phyloP scores from a whole-genome alignment of 129 eudicot species.

The Sambucus nigra region DNA sequence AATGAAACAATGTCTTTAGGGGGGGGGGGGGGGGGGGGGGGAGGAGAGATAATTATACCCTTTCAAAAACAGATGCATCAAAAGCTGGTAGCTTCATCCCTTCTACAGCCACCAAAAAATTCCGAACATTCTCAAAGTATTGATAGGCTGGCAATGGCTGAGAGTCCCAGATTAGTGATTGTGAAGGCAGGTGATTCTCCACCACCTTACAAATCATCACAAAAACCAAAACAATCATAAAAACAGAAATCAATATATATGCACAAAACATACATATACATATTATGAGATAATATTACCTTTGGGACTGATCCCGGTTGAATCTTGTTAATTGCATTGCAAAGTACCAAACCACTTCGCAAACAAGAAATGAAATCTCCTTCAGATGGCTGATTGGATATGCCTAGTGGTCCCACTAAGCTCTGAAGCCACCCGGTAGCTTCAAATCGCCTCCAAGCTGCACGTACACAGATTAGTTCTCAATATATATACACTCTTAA shows the following conservation, averaged over 20 bases:
- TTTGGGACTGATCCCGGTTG: constrained; percentile 84
- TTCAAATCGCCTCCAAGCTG: constrained; percentile 76
- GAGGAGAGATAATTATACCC: constrained; percentile 56
- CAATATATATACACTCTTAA: neutral
- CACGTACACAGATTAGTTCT: constrained; percentile 7
- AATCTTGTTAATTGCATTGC: constrained; percentile 80
- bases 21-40: neutral
- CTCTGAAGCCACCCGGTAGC: constrained; percentile 83
- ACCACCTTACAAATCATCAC: constrained; percentile 43
- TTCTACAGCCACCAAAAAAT: constrained; percentile 69
- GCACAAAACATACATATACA: neutral
- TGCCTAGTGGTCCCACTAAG: constrained; percentile 67
- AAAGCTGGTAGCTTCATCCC: constrained; percentile 65
- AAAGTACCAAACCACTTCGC: constrained; percentile 85
- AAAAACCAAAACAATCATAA: constrained; percentile 1
- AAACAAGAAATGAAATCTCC: constrained; percentile 75
- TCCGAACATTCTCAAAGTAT: constrained; percentile 86
- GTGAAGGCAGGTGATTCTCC: constrained; percentile 41
- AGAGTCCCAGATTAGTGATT: constrained; percentile 60
- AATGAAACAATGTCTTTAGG: neutral
- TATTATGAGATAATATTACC: constrained; percentile 24
- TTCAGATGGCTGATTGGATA: constrained; percentile 62
- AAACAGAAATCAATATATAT: neutral
- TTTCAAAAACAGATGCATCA: constrained; percentile 81
- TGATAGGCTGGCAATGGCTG: constrained; percentile 96